A percentile compares a stretch with the other conserved stretches of the same genome.
Conservation (phyloP, 2,329 filamentous ascomycete genomes). For the Cryphonectria naterciae region DNA sequence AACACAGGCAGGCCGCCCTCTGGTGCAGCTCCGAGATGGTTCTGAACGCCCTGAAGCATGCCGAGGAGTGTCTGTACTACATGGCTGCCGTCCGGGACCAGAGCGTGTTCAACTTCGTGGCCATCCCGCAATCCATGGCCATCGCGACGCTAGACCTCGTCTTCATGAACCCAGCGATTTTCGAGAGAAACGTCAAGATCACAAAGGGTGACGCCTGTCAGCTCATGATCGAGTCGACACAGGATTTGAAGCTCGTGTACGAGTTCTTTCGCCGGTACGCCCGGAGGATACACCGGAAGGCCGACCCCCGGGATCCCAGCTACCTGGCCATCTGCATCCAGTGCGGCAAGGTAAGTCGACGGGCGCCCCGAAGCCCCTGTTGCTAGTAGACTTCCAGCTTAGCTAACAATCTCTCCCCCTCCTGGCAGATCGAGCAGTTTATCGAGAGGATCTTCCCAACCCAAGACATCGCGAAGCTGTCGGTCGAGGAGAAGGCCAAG, state of each 20-base stretch:
- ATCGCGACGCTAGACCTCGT: conserved; percentile 91
- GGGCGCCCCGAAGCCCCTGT: too few species aligned
- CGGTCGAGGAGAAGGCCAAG: conserved; percentile 44
- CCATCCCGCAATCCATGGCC: conserved; percentile 96
- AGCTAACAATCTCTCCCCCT: conserved; percentile 17
- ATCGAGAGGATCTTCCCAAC: conserved; percentile 91
- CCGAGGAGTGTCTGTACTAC: conserved; percentile 95
- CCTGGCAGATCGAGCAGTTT: conserved; percentile 81
- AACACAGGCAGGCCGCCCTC: conserved; percentile 76
- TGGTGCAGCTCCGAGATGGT: conserved; percentile 94
- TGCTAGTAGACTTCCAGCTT: conserved; percentile 24
- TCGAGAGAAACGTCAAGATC: conserved; percentile 90
- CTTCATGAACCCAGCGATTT: conserved; percentile 88
- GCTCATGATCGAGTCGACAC: conserved; percentile 90
- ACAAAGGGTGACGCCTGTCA: conserved; percentile 91
- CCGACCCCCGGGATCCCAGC: conserved; percentile 89
- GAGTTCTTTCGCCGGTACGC: conserved; percentile 80
- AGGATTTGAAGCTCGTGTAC: conserved; percentile 82
- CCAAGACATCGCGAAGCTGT: conserved; percentile 70
- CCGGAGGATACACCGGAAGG: conserved; percentile 87
- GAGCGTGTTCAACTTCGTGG: conserved; percentile 98
- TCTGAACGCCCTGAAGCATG: conserved; percentile 82
- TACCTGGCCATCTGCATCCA: conserved; percentile 90
- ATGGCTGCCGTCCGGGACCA: conserved; percentile 94
- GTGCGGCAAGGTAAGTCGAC: conserved; percentile 72